Conservation (phyloP, 352 stramenopile genomes). For the Phytopythium montanum region DNA sequence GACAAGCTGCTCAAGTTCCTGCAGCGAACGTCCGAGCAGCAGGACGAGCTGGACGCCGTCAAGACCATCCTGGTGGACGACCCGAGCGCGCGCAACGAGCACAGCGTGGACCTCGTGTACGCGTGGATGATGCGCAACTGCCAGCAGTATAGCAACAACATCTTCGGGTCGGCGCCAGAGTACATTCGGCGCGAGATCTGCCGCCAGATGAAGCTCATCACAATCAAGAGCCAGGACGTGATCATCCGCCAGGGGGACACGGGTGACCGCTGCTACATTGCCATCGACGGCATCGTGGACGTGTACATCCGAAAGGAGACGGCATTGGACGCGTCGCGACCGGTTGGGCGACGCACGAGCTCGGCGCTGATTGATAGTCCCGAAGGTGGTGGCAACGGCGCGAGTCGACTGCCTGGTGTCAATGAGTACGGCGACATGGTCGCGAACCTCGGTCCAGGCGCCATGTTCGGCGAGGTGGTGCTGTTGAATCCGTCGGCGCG, state of each 20-base stretch:
- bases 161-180: conserved; percentile 68
- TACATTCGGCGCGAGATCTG: conserved; percentile 80
- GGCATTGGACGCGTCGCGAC: conserved; percentile 6
- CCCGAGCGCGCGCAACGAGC: conserved; percentile 46
- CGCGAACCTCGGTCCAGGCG: conserved; percentile 55
- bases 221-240: conserved; percentile 40
- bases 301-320: conserved; percentile 64
- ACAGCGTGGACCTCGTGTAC: conserved; percentile 69
- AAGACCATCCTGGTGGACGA: conserved; percentile 56
- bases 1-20: conserved; percentile 55
- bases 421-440: conserved; percentile 56
- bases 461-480: conserved; percentile 78
- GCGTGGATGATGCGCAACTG: conserved; percentile 81
- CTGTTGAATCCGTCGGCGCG: conserved; percentile 59
- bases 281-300: conserved; percentile 71
- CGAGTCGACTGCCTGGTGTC: not conserved
- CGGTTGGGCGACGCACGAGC: conserved; percentile 16
- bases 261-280: conserved; percentile 73
- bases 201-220: conserved; percentile 69
- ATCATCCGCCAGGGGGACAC: conserved; percentile 73
- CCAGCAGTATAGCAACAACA: conserved; percentile 82
- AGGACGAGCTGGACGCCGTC: conserved; percentile 40
- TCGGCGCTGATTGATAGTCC: conserved; percentile 8
- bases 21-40: conserved; percentile 48
- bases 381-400: conserved; percentile 19